Base-by-base conservation (phyloP, 768 basidiomycete genomes). In the Baorangia bicolor region DNA sequence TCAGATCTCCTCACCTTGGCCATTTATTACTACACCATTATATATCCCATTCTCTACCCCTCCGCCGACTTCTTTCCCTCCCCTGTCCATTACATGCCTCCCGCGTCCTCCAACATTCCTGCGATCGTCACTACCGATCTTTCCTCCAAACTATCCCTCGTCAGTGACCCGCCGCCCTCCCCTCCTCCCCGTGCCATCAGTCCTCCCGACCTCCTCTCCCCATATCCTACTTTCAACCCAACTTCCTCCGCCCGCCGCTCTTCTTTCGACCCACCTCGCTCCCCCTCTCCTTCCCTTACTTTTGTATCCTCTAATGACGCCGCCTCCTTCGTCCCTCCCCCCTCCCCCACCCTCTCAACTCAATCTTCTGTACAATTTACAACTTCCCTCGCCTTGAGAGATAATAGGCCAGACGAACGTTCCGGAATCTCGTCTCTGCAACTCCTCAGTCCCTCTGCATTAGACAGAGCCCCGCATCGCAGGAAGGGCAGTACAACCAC, bases 281-380 rank as follows among this genome's bases (percentile, higher is more conserved):
- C 72, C 0, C 60, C 63, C 9, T 73, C 74, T 0, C 64, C 73
- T 2, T 66, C 70, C 16, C 62, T 71, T 0, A 69, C 69, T 0
- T 62, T 59, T 4, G 69, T 77, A 2, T 74, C 75, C 8, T 77
- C 74, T 0, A 75, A 78, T n/a, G 79, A 80, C 42, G 75, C 73
- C 35, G 73, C 74, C 23, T 78, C 70, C 1, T 64, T 69, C 9
- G 54, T 57, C 10, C 69, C 71, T 1, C 90, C 90, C 0, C 89
- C 90, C 0, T 92, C 90, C 0, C 91, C 90, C 1, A 91, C 90
- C 0, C 77, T 90, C 11, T 90, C 91, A 0, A 81, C 77, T 3
- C 78, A 76, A 16, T 88, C 87, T 3, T 83, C 83, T 0, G 78
- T 81, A 0, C 81, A 84, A 33, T 90, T 87, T 56, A 70, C 69